Evolutionary conservation across 2,329 filamentous ascomycete species (phyloP), one percentile per base, ranked within the genome.

Genomic region (Graphiopsis chlorocephala): DNA sequence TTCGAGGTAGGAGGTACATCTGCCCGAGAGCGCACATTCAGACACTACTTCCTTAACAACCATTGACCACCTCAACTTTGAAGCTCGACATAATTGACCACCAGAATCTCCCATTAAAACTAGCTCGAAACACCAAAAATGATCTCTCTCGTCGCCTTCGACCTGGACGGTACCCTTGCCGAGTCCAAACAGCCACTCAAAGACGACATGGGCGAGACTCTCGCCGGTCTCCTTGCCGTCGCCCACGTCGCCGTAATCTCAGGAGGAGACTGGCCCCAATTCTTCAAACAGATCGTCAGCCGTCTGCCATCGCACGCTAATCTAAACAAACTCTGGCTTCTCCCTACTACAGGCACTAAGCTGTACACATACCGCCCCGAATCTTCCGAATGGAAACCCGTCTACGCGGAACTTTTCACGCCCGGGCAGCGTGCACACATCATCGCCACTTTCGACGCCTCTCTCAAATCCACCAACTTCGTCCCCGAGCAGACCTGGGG

Each of bases 321-420:
- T 63, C 70, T 75, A n/a, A 72, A 74, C 10, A 76, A 73, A 56
- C 73, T 80, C 29, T 80, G 77, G 78, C 72, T 80, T n/a, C 77
- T 80, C 76, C 78, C 78, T 3, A 79, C 78, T 12, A 78, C 75
- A 6, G 78, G 78, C 26, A 79, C 78, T 29, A 78, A 79, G 68
- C 76, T 80, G 10, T 81, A 78, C 70, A 74, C 69, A 26, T 66
- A 75, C 68, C 68, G 70, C 25, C 47, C 58, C 17, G 28, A 45
- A 4, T 63, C 66, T n/a, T 65, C 52, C 25, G 67, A 64, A 7
- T 79, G 78, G 78, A 28, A 70, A 26, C 68, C 69, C 8, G 72
- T 75, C 52, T 80, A 77, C 63, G 78, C 78, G 15, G 77, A 81
- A 60, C 72, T 79, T 12, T 79, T 79, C 66, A 75, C 65, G 64